Evolutionary conservation across 371 early-diverging fungal genomes (phyloP).

Genomic region (Fennellomyces sp.): DNA sequence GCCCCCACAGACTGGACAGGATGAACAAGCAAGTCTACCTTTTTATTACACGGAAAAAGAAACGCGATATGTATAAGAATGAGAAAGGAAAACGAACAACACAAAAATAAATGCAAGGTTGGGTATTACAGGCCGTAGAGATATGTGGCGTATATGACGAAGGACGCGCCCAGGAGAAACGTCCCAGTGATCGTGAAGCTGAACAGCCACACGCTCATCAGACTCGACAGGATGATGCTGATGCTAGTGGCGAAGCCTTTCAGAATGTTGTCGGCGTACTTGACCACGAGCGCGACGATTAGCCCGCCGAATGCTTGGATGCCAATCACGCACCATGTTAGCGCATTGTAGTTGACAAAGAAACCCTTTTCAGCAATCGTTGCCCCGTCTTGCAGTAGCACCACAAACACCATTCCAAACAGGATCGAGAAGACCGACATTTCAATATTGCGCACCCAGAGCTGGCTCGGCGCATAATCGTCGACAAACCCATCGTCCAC

Average conservation of each 20-base stretch:
- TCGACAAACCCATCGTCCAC: slow-evolving; percentile 5
- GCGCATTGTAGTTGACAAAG: slow-evolving; percentile 82
- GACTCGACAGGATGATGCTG: slow-evolving; percentile 87
- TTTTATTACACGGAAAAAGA: no score
- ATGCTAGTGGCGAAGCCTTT: slow-evolving; percentile 96
- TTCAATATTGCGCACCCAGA: slow-evolving; percentile 93
- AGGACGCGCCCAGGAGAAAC: slow-evolving; percentile 78
- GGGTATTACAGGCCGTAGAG: slow-evolving; percentile 62
- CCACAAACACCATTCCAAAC: slow-evolving; percentile 68
- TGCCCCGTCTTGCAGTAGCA: slow-evolving; percentile 77
- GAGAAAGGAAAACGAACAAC: background rate
- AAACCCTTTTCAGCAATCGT: slow-evolving; percentile 79
- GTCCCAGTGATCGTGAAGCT: slow-evolving; percentile 64
- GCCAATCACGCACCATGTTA: slow-evolving; percentile 80
- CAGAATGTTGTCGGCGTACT: slow-evolving; percentile 96
- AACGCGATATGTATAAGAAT: background rate
- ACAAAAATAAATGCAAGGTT: background rate
- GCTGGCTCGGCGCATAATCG: slow-evolving; percentile 42
- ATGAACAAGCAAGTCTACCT: no score
- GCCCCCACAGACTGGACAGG: no score
- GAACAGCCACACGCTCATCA: slow-evolving; percentile 79
- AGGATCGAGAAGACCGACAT: slow-evolving; percentile 77
- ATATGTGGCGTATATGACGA: slow-evolving; percentile 82
- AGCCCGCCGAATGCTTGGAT: slow-evolving; percentile 93
- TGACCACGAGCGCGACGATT: slow-evolving; percentile 93